Percentiles rank a stretch among this genome's conserved stretches.
phyloP scores from a whole-genome alignment of 2,329 filamentous ascomycete genomes.

The Hymenoscyphus fraxineus region DNA sequence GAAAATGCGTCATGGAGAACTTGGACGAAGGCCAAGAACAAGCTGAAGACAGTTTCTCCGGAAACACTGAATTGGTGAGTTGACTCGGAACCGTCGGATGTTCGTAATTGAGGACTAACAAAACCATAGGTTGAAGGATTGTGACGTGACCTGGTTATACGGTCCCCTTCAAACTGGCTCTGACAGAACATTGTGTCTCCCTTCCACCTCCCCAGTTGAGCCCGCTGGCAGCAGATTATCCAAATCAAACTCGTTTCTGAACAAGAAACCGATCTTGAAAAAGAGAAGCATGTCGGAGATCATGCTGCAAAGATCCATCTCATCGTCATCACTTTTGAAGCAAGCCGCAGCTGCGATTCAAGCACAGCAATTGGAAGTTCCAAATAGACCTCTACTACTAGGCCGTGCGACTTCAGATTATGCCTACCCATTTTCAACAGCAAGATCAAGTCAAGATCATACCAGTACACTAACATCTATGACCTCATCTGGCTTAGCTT shows the following conservation, averaged over 20 bases:
- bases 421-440: constrained; percentile 57
- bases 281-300: constrained; percentile 95
- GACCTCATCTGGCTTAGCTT: constrained; percentile 64
- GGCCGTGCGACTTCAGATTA: constrained; percentile 67
- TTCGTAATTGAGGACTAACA: constrained; percentile 29
- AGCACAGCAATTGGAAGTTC: constrained; percentile 43
- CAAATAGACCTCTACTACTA: constrained; percentile 46
- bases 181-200: constrained; percentile 49
- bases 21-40: constrained; percentile 90
- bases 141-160: constrained; percentile 96
- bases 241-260: constrained; percentile 56
- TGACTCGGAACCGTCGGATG: background rate
- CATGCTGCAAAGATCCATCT: constrained; percentile 86
- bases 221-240: constrained; percentile 49
- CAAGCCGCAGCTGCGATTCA: constrained; percentile 44
- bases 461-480: constrained; percentile 61
- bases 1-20: constrained; percentile 98
- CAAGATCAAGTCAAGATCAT: constrained; percentile 56
- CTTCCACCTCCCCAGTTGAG: constrained; percentile 39
- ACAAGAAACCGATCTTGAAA: constrained; percentile 78
- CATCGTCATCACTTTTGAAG: constrained; percentile 82
- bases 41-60: constrained; percentile 80
- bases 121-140: constrained; percentile 78
- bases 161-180: constrained; percentile 79
- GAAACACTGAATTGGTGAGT: constrained; percentile 90